Percentiles rank a stretch among this genome's conserved stretches.
Evolutionary conservation across 2,329 filamentous ascomycete genomes (phyloP).

Genomic region (Ophiosphaerella korrae): DNA sequence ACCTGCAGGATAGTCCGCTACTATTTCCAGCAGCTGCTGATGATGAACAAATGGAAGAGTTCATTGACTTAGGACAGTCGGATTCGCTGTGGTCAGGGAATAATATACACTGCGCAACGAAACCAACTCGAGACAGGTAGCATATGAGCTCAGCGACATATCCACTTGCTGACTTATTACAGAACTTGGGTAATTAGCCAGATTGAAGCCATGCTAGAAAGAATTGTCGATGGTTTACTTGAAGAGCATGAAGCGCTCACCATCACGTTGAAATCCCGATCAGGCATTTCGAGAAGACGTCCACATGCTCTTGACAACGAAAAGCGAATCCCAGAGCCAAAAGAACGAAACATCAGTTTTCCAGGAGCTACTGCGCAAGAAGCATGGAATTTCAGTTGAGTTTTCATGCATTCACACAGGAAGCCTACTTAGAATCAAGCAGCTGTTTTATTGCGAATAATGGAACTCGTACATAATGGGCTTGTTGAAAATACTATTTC

Average conservation of each 20-base stretch:
- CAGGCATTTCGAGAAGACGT: conserved; percentile 26
- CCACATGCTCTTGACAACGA: not conserved
- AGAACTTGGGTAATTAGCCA: conserved; percentile 53
- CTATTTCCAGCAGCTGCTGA: not conserved
- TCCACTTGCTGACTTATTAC: conserved; percentile 6
- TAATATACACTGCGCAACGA: not conserved
- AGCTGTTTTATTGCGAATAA: conserved; percentile 62
- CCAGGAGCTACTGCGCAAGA: conserved; percentile 61
- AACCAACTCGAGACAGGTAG: conserved; percentile 20
- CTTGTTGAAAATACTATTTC: conserved; percentile 55
- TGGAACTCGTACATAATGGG: conserved; percentile 61
- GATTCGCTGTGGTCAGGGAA: not conserved
- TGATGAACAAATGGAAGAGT: not conserved
- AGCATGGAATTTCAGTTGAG: conserved; percentile 62
- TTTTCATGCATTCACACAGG: not conserved
- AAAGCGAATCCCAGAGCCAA: conserved; percentile 17
- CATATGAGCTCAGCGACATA: not conserved
- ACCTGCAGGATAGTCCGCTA: conserved; percentile 4
- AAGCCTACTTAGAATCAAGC: conserved; percentile 10
- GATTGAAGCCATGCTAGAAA: conserved; percentile 62
- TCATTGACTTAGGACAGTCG: not conserved
- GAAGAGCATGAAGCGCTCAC: conserved; percentile 52
- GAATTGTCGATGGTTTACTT: conserved; percentile 59
- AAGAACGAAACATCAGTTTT: conserved; percentile 49
- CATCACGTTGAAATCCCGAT: conserved; percentile 55